Evolutionary conservation across 306 rosid species (phyloP).

Genomic region (Ammopiptanthus mongolicus): DNA sequence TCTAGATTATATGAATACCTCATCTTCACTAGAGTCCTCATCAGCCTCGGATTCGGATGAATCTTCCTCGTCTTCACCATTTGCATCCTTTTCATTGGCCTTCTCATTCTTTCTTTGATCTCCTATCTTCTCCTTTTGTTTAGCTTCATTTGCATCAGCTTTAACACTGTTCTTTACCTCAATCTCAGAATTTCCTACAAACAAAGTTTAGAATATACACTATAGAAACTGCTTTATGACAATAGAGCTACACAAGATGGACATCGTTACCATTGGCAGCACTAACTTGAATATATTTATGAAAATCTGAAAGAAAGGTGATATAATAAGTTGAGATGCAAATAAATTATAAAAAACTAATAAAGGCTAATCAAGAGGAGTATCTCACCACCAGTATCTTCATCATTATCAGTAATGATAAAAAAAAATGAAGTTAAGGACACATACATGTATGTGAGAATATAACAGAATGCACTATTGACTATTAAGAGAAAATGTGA

Average conservation of each 20-base stretch:
- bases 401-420: slow-evolving; percentile 16
- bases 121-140: slow-evolving; percentile 30
- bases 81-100: slow-evolving; percentile 10
- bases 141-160: slow-evolving; percentile 18
- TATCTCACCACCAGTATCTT: slow-evolving; percentile 38
- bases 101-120: slow-evolving; percentile 32
- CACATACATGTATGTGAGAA: not conserved
- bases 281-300: slow-evolving; percentile 21
- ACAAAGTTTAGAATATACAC: not conserved
- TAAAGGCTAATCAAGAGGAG: slow-evolving; percentile 15
- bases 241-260: not conserved
- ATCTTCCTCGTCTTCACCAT: slow-evolving; percentile 25
- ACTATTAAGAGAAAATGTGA: not conserved
- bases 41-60: slow-evolving; percentile 29
- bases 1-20: slow-evolving; percentile 10
- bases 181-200: slow-evolving; percentile 22
- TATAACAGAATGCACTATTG: not conserved
- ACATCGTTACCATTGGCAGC: slow-evolving; percentile 32
- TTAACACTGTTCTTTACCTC: slow-evolving; percentile 19
- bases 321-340: slow-evolving; percentile 1
- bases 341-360: not conserved
- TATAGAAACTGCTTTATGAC: not conserved
- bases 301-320: slow-evolving; percentile 25
- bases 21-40: slow-evolving; percentile 41
- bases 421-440: slow-evolving; percentile 41